A percentile compares a stretch with the other conserved stretches of the same genome.
Evolutionary conservation across 306 rosid genomes (phyloP).

Genomic region (Fragaria ananassa): DNA sequence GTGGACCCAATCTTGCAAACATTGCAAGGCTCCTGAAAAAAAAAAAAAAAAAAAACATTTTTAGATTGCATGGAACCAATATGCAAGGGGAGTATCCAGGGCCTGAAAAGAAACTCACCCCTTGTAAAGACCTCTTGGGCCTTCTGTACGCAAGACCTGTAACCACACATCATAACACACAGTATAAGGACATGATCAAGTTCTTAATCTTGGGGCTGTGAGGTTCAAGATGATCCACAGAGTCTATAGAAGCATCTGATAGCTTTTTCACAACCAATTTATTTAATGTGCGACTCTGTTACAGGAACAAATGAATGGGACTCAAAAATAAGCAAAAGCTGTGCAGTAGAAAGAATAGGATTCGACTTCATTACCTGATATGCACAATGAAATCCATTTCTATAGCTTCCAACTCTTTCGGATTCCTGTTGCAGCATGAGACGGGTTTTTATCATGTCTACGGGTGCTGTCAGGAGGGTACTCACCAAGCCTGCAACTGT

Average conservation of each 20-base stretch:
- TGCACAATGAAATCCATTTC: constrained; percentile 79
- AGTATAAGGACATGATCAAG: constrained; percentile 11
- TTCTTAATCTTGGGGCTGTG: background rate
- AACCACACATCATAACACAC: constrained; percentile 28
- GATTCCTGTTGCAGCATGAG: constrained; percentile 91
- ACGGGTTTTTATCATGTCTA: constrained; percentile 95
- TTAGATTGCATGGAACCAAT: background rate
- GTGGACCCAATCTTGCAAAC: constrained; percentile 92
- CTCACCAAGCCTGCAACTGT: constrained; percentile 66
- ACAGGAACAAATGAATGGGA: background rate
- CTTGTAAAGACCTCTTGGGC: constrained; percentile 87
- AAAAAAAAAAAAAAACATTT: background rate
- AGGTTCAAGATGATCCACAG: background rate
- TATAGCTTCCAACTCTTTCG: constrained; percentile 45
- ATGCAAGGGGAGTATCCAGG: constrained; percentile 8
- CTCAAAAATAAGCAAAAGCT: background rate
- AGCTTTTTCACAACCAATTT: background rate
- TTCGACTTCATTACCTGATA: constrained; percentile 50
- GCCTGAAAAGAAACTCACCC: constrained; percentile 61
- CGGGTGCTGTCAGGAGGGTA: constrained; percentile 79
- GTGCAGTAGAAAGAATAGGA: background rate
- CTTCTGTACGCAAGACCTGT: constrained; percentile 80
- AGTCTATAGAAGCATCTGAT: background rate
- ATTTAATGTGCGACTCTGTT: background rate
- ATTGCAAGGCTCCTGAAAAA: constrained; percentile 75